phyloP scores from a whole-genome alignment of 352 stramenopile species.

The Globisporangium nagaii region DNA sequence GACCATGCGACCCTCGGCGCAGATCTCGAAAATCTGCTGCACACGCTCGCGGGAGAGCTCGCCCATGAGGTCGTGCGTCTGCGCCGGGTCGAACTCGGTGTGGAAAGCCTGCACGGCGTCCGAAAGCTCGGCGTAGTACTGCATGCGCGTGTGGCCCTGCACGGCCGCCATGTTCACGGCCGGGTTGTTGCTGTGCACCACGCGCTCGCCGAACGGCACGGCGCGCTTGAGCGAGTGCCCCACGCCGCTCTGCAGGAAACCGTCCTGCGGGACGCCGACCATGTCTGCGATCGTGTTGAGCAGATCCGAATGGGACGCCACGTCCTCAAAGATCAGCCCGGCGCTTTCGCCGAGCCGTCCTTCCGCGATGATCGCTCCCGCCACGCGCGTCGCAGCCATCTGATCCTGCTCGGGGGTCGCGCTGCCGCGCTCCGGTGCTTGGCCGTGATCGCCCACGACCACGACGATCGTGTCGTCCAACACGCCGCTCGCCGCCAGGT shows the following conservation, averaged over 20 bases:
- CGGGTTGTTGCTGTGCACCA: constrained; percentile 54
- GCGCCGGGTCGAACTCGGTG: constrained; percentile 30
- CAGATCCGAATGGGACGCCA: constrained; percentile 41
- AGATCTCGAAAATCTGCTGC: constrained; percentile 9
- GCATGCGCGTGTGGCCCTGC: constrained; percentile 44
- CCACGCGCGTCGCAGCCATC: constrained; percentile 35
- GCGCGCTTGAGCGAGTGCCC: constrained; percentile 56
- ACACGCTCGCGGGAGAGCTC: background rate
- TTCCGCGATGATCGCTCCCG: constrained; percentile 50
- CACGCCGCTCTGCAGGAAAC: constrained; percentile 50
- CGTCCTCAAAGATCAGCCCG: constrained; percentile 37
- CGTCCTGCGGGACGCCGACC: constrained; percentile 37
- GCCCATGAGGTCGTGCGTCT: constrained; percentile 38
- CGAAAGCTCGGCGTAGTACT: constrained; percentile 45
- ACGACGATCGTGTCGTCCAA: constrained; percentile 65
- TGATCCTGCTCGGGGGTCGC: constrained; percentile 46
- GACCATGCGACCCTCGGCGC: constrained; percentile 10
- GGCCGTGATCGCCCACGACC: constrained; percentile 58
- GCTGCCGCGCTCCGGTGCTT: constrained; percentile 39
- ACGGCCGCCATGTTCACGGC: constrained; percentile 43
- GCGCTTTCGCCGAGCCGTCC: constrained; percentile 30
- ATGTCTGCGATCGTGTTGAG: constrained; percentile 70
- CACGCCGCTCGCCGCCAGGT: constrained; percentile 42
- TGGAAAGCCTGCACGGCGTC: constrained; percentile 49
- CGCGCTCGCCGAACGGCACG: constrained; percentile 18